Percentiles rank a stretch among this genome's conserved stretches.
These are phyloP conservation scores for Elaeagnus macrophylla DNA, from an alignment of 306 rosid genomes.

Conservation along the genomic window DNA sequence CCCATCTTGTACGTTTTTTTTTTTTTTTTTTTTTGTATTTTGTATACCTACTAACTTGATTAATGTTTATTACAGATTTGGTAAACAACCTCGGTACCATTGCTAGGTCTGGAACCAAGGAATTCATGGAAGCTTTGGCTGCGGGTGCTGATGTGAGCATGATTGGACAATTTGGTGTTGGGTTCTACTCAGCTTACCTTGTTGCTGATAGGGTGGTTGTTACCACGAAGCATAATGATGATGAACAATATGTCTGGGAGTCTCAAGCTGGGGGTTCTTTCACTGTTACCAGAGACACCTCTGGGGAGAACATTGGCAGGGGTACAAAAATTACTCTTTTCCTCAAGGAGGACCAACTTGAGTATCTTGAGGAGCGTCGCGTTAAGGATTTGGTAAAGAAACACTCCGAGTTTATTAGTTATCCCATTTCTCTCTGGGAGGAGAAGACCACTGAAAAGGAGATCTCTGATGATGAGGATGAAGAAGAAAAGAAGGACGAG, in stretches of 20 bases:
- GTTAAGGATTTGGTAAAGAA: conserved; percentile 83
- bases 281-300: conserved; percentile 72
- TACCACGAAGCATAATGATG: conserved; percentile 86
- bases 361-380: conserved; percentile 86
- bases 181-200: conserved; percentile 92
- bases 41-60: background rate
- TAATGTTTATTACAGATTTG: conserved; percentile 43
- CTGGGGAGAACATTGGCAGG: conserved; percentile 70
- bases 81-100: conserved; percentile 91
- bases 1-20: too few relatives aligned
- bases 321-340: conserved; percentile 67
- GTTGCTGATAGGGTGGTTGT: conserved; percentile 87
- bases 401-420: conserved; percentile 92
- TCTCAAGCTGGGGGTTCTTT: conserved; percentile 95
- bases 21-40: background rate
- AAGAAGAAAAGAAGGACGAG: conserved; percentile 87
- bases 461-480: conserved; percentile 87
- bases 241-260: conserved; percentile 91
- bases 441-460: conserved; percentile 93
- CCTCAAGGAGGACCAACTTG: conserved; percentile 96
- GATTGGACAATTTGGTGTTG: conserved; percentile 97
- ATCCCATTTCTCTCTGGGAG: conserved; percentile 85
- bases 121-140: conserved; percentile 91
- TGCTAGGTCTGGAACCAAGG: conserved; percentile 97
- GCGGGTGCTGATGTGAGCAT: conserved; percentile 99